Evolutionary conservation across 768 basidiomycete species (phyloP).

Genomic region (Dacryopinax spathularia): DNA sequence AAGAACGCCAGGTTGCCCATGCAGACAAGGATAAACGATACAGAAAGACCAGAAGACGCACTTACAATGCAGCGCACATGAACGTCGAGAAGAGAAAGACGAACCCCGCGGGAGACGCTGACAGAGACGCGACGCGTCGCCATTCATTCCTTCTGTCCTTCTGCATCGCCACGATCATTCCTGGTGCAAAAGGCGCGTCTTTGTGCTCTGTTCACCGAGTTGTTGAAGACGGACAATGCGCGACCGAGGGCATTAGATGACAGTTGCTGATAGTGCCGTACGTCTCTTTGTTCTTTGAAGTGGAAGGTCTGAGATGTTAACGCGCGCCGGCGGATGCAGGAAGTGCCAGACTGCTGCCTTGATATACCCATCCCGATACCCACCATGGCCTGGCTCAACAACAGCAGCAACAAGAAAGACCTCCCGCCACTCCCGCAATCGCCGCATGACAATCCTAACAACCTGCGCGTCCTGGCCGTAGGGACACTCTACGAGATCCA

Average conservation of each 20-base stretch:
- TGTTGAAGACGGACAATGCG: neutral
- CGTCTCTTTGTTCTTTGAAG: neutral
- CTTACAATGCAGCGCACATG: neutral
- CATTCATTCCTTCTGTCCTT: neutral
- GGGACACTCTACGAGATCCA: conserved; percentile 72
- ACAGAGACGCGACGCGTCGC: neutral
- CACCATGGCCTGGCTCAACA: conserved; percentile 11
- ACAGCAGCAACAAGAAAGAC: conserved; percentile 8
- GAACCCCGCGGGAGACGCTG: neutral
- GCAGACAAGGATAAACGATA: neutral
- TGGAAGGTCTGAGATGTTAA: neutral
- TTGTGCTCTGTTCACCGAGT: no score
- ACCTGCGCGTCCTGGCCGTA: conserved; percentile 41
- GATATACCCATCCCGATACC: conserved; percentile 1
- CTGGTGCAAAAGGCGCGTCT: neutral
- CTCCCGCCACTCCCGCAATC: conserved; percentile 5
- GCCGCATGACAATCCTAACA: neutral
- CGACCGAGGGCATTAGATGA: neutral
- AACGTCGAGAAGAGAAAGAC: neutral
- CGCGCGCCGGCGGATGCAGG: neutral
- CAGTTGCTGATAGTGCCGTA: neutral
- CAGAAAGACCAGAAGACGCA: neutral
- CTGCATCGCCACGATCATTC: neutral
- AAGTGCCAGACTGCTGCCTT: neutral
- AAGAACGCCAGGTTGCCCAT: no score